Evolutionary conservation across 192 early-diverging fungal genomes (phyloP).

Genomic region (Coemansia sp.): DNA sequence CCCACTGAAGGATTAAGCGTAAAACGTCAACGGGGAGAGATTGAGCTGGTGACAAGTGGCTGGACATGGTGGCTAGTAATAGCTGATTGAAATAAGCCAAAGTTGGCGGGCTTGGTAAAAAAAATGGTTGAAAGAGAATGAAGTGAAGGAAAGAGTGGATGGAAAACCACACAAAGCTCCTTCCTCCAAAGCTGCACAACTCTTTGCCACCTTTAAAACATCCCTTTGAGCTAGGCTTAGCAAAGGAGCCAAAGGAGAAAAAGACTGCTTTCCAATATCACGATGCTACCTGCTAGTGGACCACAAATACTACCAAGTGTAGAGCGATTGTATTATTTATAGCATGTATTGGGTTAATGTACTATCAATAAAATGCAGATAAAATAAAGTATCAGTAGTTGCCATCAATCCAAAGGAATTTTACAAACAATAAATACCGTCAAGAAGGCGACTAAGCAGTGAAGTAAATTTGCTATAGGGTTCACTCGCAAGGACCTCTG

Average conservation of each 20-base stretch:
- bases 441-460: not conserved
- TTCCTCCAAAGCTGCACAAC: no score
- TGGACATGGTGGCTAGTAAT: not conserved
- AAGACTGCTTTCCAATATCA: no score
- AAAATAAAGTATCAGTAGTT: not conserved
- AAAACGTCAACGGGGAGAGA: not conserved
- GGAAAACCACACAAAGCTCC: not conserved
- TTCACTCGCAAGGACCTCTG: not conserved
- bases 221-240: no score
- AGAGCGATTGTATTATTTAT: no score
- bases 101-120: not conserved
- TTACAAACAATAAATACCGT: not conserved
- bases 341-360: not conserved
- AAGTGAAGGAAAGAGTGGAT: not conserved
- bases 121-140: not conserved
- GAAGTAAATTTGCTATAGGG: not conserved
- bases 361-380: not conserved
- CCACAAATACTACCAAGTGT: no score
- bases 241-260: no score
- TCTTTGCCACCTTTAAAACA: no score
- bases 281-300: no score
- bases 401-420: not conserved
- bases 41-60: not conserved
- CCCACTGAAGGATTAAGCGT: not conserved
- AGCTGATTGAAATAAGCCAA: not conserved